Evolutionary conservation across 108 stramenopile genomes (phyloP), one percentile per base, ranked within the genome.

Genomic region (Stephanodiscus minutulus): DNA sequence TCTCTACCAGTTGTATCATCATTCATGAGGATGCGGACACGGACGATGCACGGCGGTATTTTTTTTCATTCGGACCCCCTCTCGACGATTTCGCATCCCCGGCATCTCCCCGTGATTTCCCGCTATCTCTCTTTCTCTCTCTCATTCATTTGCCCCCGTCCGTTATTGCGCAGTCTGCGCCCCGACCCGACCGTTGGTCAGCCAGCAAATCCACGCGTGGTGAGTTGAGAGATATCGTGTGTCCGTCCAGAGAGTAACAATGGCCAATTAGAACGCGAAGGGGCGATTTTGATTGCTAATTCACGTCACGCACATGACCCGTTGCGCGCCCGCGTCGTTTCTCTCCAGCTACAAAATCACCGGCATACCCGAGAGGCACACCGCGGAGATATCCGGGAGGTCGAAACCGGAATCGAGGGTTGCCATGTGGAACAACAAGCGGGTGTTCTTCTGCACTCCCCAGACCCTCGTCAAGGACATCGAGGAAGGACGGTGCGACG

Each of bases 371-470:
- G 87, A 64, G 28, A n/a, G 54, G 15, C 78, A 85, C 49, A 97
- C 95, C 24, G 94, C 92, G 7, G 85, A 94, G 44, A 69, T 97
- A 56, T 85, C 85, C 6, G 95, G 95, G 9, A 84, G 72, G 63
- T 59, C 68, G 9, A 49, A 52, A 33, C 70, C 81, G 1, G 70
- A 72, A 20, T 66, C 82, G 25, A 86, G 94, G 3, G 59, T 50
- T 1, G 49, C 46, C 31, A 52, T 87, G 17, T 98, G 96, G 96
- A 44, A 73, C 17, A 49, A 72, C 39, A 82, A 85, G 49, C 87
- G 96, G 3, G 88, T 97, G 66, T 95, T 99, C 76, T 99, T 91
- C 67, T 97, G 97, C 74, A 99, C 99, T 31, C 98, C 99, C 0
- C 98, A 99, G 65, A 97, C 96, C 12, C 66, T 98, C 9, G 79